Evolutionary conservation across 352 stramenopile genomes (phyloP), one percentile per base, ranked within the genome.

Genomic region (Elongisporangium prolatum): DNA sequence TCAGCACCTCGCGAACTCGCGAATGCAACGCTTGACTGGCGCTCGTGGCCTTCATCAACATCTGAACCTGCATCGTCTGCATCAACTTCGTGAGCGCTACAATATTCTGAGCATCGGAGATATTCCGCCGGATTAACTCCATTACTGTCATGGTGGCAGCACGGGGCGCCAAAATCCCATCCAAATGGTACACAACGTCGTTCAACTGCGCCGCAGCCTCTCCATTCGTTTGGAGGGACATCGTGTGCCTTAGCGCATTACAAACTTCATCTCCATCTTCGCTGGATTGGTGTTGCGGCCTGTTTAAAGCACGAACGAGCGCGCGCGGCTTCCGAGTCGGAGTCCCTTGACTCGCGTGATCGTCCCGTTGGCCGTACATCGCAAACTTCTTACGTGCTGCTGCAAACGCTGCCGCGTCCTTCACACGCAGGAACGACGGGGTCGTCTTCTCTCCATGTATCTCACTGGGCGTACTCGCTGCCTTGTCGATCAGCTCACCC

Each of bases 171-270:
- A 83, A 34, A 4, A 91, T 59, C 7, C 75, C 82, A 49, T 86
- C 74, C 44, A 91, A 54, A n/a, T 79, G 68, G 66, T 89, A 88
- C 49, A 65, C 58, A 24, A 88, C 60, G 28, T 88, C 74, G 57
- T 86, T 78, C 56, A 89, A 34, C 16, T 71, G 73, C 10, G 71
- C 59, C 48, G 69, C 64, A 3, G 89, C 67, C 47, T 67, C 56
- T 56, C 80, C 79, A 56, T 88, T 77, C 52, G 84, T 72, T 63
- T 89, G 77, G 16, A 91, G 67, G n/a, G 77, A 24, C 56, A 86
- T 50, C n/a, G 77, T 76, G 24, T 71, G 81, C 63, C 76, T 71
- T 52, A 91, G 59, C 20, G 50, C 48, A 6, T 50, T 61, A 51
- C 2, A 16, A 17, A 58, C 3, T 16, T 51, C 21, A 4, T 56